A percentile compares a stretch with the other conserved stretches of the same genome.
These are phyloP conservation scores for Hypseocharis bilobata DNA, from an alignment of 441 rosid species.

Conservation along the genomic window DNA sequence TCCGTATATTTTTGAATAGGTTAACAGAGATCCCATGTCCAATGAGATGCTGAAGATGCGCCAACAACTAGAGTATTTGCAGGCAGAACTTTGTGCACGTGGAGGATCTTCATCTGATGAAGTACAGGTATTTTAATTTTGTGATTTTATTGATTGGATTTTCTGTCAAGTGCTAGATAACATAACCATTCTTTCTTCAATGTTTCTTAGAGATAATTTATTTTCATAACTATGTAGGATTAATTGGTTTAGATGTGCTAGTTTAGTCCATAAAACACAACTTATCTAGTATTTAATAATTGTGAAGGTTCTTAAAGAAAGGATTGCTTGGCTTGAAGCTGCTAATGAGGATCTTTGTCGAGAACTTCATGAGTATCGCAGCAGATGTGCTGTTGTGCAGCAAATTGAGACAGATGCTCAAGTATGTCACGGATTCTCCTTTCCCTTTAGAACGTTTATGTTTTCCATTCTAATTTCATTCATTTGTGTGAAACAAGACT, in stretches of 20 bases:
- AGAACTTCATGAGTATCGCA: constrained; percentile 74
- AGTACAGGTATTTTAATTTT: constrained; percentile 49
- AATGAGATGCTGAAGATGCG: constrained; percentile 96
- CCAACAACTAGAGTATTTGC: constrained; percentile 80
- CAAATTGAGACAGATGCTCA: constrained; percentile 61
- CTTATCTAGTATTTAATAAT: constrained; percentile 12
- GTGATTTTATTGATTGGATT: constrained; percentile 7
- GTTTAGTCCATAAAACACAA: neutral
- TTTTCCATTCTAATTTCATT: constrained; percentile 5
- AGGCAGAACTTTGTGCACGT: constrained; percentile 89
- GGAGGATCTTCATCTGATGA: constrained; percentile 73
- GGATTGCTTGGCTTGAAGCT: constrained; percentile 88
- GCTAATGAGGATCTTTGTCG: constrained; percentile 85
- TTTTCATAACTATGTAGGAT: neutral
- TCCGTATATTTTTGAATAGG: constrained; percentile 32
- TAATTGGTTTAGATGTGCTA: neutral
- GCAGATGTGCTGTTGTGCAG: constrained; percentile 50
- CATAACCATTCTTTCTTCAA: neutral
- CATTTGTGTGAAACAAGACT: no score
- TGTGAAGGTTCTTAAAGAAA: constrained; percentile 69
- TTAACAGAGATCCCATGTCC: constrained; percentile 90
- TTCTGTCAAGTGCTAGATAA: constrained; percentile 2
- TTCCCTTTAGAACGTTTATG: constrained; percentile 3
- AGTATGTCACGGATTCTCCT: constrained; percentile 35
- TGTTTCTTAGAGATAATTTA: neutral